Conservation (phyloP, 768 basidiomycete species). For the Boletellus sp. region DNA sequence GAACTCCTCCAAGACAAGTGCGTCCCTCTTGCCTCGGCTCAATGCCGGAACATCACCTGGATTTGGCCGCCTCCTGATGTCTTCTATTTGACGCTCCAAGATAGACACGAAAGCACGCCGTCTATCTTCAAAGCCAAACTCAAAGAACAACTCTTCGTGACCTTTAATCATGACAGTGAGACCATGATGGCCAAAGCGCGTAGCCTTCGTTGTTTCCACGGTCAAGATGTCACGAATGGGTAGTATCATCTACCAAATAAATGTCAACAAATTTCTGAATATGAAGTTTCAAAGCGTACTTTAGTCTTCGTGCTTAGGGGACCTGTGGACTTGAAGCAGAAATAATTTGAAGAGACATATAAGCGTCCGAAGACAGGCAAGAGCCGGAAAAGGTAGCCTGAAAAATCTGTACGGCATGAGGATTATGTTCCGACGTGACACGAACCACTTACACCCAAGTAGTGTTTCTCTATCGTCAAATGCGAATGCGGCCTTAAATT, state of each 20-base stretch:
- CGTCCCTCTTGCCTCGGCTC: slow-evolving; percentile 60
- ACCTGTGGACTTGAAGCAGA: slow-evolving; percentile 92
- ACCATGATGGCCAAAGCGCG: slow-evolving; percentile 86
- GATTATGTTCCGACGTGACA: background rate
- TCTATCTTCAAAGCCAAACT: slow-evolving; percentile 79
- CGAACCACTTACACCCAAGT: slow-evolving; percentile 71
- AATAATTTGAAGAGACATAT: slow-evolving; percentile 87
- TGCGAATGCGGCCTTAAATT: slow-evolving; percentile 80
- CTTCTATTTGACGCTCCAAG: slow-evolving; percentile 79
- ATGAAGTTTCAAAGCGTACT: slow-evolving; percentile 45
- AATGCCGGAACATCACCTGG: slow-evolving; percentile 41
- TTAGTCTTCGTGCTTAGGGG: slow-evolving; percentile 75
- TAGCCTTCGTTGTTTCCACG: slow-evolving; percentile 79
- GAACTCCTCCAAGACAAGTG: slow-evolving; percentile 82
- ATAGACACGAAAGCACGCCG: slow-evolving; percentile 73
- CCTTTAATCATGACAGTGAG: slow-evolving; percentile 89
- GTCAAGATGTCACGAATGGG: slow-evolving; percentile 87
- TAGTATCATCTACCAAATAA: slow-evolving; percentile 75
- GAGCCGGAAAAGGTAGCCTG: slow-evolving; percentile 85
- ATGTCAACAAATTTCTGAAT: slow-evolving; percentile 1
- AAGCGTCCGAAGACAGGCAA: slow-evolving; percentile 87
- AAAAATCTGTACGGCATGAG: slow-evolving; percentile 63
- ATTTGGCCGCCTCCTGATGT: slow-evolving; percentile 48
- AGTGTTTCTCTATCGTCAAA: slow-evolving; percentile 84
- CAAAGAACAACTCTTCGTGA: slow-evolving; percentile 97